Percentiles rank a stretch among this genome's conserved stretches.
phyloP scores from a whole-genome alignment of 331 rosid genomes.

The Quercus tomentella region DNA sequence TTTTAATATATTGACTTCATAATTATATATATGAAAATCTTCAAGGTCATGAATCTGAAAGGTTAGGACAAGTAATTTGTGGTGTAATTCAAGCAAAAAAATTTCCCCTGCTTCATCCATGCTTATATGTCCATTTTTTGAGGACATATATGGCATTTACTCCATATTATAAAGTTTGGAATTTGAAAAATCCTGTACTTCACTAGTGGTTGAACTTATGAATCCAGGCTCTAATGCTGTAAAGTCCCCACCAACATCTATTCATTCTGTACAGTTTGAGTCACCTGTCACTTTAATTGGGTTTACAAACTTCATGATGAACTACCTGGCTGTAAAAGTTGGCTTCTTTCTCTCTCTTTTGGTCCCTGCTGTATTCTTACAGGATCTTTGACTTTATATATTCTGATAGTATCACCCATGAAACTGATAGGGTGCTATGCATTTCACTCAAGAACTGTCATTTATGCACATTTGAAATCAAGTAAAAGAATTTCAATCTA shows the following conservation, averaged over 20 bases:
- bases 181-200: not conserved
- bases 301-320: not conserved
- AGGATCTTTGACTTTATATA: not conserved
- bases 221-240: not conserved
- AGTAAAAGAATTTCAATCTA: not conserved
- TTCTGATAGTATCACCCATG: not conserved
- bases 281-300: not conserved
- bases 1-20: not conserved
- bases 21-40: not conserved
- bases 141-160: not conserved
- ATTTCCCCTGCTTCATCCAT: not conserved
- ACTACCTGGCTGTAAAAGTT: not conserved
- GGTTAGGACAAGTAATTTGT: constrained; percentile 8
- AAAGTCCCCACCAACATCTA: not conserved
- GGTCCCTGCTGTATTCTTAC: not conserved
- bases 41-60: not conserved
- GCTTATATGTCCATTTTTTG: not conserved
- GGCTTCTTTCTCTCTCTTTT: not conserved
- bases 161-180: not conserved
- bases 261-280: not conserved
- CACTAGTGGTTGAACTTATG: not conserved
- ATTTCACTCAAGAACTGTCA: not conserved
- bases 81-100: constrained; percentile 1
- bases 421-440: not conserved
- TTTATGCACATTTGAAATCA: not conserved